phyloP scores from a whole-genome alignment of 495 filamentous ascomycete species.

The Lasiosphaeria miniovina region DNA sequence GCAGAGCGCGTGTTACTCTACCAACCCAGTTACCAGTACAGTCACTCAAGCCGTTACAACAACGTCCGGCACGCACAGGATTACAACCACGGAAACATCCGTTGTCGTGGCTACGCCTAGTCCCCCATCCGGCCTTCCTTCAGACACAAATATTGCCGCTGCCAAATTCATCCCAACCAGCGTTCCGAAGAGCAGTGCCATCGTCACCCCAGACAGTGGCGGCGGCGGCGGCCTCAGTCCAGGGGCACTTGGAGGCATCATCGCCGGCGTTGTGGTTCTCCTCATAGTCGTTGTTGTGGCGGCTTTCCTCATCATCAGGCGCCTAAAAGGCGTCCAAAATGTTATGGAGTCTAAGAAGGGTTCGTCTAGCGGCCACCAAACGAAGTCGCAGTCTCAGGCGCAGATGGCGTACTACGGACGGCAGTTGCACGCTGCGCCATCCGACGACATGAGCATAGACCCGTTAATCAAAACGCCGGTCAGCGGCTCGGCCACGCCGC shows the following conservation, averaged over 20 bases:
- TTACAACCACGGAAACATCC: constrained; percentile 30
- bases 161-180: constrained; percentile 39
- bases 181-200: constrained; percentile 34
- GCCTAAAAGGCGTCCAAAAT: constrained; percentile 33
- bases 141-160: constrained; percentile 13
- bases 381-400: constrained; percentile 19
- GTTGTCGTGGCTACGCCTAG: constrained; percentile 28
- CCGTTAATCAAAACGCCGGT: constrained; percentile 20
- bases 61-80: constrained; percentile 26
- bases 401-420: constrained; percentile 26
- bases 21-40: constrained; percentile 29
- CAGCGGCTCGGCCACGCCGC: constrained; percentile 14
- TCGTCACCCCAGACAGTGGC: constrained; percentile 11
- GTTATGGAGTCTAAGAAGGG: constrained; percentile 31
- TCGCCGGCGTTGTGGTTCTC: constrained; percentile 40
- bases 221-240: constrained; percentile 28
- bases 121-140: constrained; percentile 17
- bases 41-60: constrained; percentile 34
- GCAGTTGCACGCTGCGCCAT: constrained; percentile 21
- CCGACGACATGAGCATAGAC: constrained; percentile 24
- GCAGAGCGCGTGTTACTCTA: constrained; percentile 35
- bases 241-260: constrained; percentile 41
- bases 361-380: constrained; percentile 25
- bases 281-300: constrained; percentile 36
- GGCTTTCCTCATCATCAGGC: constrained; percentile 38